Percentiles rank a stretch among this genome's conserved stretches.
Conservation (phyloP, 768 basidiomycete species). For the Termitomyces sp. region DNA sequence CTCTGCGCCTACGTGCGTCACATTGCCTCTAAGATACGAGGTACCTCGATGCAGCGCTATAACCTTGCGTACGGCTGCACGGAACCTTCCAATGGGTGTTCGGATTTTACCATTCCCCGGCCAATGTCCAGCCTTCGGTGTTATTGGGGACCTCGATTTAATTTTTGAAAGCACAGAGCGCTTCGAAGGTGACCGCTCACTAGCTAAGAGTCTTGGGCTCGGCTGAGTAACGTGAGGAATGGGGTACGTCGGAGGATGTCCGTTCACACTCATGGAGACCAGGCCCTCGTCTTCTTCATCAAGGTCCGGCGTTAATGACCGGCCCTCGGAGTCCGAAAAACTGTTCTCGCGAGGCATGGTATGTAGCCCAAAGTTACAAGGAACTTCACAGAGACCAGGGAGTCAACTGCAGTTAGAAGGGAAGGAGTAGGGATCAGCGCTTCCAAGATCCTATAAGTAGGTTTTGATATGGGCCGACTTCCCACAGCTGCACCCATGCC, state of each 20-base stretch:
- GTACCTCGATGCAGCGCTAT: constrained; percentile 58
- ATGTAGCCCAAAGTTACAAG: not conserved
- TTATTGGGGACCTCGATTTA: constrained; percentile 5
- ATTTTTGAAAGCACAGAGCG: constrained; percentile 8
- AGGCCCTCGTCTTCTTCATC: constrained; percentile 28
- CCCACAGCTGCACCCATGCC: not conserved
- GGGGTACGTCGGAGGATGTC: constrained; percentile 1
- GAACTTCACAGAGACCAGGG: not conserved
- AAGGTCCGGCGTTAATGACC: constrained; percentile 62
- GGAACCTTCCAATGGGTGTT: constrained; percentile 47
- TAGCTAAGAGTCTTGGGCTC: not conserved
- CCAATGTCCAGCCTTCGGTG: constrained; percentile 11
- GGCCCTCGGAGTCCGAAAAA: constrained; percentile 59
- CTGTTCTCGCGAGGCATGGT: constrained; percentile 64
- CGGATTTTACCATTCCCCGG: constrained; percentile 5
- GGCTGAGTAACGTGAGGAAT: not conserved
- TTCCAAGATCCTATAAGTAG: too few species aligned
- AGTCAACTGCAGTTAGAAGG: not conserved
- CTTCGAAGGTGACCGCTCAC: constrained; percentile 5
- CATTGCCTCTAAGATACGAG: constrained; percentile 23
- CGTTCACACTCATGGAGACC: constrained; percentile 16
- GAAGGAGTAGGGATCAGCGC: not conserved
- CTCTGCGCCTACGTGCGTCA: constrained; percentile 52
- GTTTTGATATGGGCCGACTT: not conserved
- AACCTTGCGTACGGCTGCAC: constrained; percentile 51